These are phyloP conservation scores for Rubroshorea leprosula DNA, from an alignment of 345 rosid genomes.

Conservation along the genomic window DNA sequence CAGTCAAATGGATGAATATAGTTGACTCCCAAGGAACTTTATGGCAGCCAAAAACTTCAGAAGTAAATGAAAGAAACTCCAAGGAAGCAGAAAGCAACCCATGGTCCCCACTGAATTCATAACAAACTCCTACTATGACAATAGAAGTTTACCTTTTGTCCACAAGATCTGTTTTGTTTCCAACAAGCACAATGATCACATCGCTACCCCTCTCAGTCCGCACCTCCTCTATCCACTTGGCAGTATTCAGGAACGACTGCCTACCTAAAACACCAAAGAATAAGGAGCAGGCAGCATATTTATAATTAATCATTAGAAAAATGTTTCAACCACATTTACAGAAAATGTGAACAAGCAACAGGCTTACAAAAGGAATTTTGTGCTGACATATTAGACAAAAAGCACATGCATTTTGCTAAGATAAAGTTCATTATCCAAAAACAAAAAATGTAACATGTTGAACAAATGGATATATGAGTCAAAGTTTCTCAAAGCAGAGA, in stretches of 20 bases:
- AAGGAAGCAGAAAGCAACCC: not conserved
- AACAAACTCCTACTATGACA: not conserved
- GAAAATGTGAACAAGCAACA: not conserved
- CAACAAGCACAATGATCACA: slow-evolving; percentile 82
- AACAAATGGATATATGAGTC: not conserved
- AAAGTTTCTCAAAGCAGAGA: not conserved
- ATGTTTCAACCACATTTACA: not conserved
- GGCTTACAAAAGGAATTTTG: not conserved
- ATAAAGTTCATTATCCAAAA: not conserved
- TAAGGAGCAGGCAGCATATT: slow-evolving; percentile 1
- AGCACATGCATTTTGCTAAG: not conserved
- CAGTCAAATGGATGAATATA: not conserved
- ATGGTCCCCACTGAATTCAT: not conserved
- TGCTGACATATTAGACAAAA: not conserved
- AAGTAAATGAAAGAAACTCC: not conserved
- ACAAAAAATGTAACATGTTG: slow-evolving; percentile 2
- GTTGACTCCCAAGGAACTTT: not conserved
- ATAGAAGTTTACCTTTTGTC: slow-evolving; percentile 58
- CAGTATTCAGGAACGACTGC: slow-evolving; percentile 73
- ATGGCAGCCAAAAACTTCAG: not conserved
- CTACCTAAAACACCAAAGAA: slow-evolving; percentile 45
- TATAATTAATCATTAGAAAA: slow-evolving; percentile 3
- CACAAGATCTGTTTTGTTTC: slow-evolving; percentile 86
- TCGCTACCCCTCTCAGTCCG: slow-evolving; percentile 89
- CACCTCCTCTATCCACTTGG: slow-evolving; percentile 87